These are phyloP conservation scores for Phialocephala sp. DNA, from an alignment of 2,329 filamentous ascomycete genomes.

Conservation along the genomic window DNA sequence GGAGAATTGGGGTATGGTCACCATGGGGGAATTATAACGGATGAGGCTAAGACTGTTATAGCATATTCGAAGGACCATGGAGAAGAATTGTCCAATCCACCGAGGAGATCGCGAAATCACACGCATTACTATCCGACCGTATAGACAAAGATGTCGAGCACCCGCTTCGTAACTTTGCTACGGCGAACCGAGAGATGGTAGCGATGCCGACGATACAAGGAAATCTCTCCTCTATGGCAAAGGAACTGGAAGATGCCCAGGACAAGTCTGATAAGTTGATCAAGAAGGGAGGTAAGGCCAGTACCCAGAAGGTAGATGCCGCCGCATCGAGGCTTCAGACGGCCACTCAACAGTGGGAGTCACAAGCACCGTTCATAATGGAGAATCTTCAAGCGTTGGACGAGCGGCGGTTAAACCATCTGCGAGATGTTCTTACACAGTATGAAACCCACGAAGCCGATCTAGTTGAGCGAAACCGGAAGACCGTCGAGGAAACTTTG, in stretches of 20 bases:
- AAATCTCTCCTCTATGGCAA: conserved; percentile 81
- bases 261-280: conserved; percentile 84
- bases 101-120: conserved; percentile 81
- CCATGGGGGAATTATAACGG: not conserved
- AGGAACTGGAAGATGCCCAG: conserved; percentile 82
- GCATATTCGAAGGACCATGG: conserved; percentile 91
- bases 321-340: conserved; percentile 76
- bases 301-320: conserved; percentile 76
- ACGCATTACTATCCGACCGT: conserved; percentile 78
- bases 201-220: conserved; percentile 81
- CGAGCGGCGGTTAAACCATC: conserved; percentile 85
- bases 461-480: conserved; percentile 76
- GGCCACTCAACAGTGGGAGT: conserved; percentile 87
- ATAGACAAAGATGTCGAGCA: conserved; percentile 89
- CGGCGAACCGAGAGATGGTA: conserved; percentile 75
- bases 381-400: conserved; percentile 91
- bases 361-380: conserved; percentile 92
- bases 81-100: conserved; percentile 81
- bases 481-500: conserved; percentile 78
- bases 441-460: conserved; percentile 93
- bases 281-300: conserved; percentile 79
- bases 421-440: conserved; percentile 90
- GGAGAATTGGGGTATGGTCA: conserved; percentile 82
- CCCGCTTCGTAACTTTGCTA: conserved; percentile 77
- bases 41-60: conserved; percentile 49